Evolutionary conservation across 495 filamentous ascomycete species (phyloP), one percentile per base, ranked within the genome.

Genomic region (Neurospora hispaniola): DNA sequence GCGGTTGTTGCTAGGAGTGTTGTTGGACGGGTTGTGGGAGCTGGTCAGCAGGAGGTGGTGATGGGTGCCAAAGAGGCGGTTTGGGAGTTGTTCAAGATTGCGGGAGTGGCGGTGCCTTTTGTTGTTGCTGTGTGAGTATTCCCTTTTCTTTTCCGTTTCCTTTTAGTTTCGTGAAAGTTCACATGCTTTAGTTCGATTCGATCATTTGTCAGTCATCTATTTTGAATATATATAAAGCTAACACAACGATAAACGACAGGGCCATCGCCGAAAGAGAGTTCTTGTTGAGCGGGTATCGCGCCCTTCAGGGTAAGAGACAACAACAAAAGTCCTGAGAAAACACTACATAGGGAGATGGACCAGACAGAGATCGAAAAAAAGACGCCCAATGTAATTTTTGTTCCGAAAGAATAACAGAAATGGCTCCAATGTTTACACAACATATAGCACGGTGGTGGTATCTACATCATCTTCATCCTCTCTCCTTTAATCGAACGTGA

Each of bases 401-500:
- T 48, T 41, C 75, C 81, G 20, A 54, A 78, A 73, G 76, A 77
- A 69, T 20, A 72, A 39, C 70, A 38, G 40, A 74, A 23, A 76
- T 62, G 48, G 70, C 71, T 68, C 40, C 71, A 16, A 35, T n/a
- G 14, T 40, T 8, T 18, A 71, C 31, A 54, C 71, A 39, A 39
- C 39, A 39, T 39, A 1, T 39, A 1, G 39, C 54, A 23, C 1
- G 23, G 14, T 62, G 54, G 27, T 42, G 42, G 42, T 62, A 62
- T 62, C 23, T 62, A 62, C 54, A 31, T 18, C 16, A 62, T 5
- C 14, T 2, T 23, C 69, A 38, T 38, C 35, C 35, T 38, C 35
- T 5, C 5, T 38, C 4, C 35, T 38, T 38, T 92, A 90, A 80
- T 97, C 93, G 81, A 98, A 98, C 42, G 86, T 93, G 78, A 98